These are phyloP conservation scores for Blastomyces parvus DNA, from an alignment of 2,329 filamentous ascomycete species.

Conservation along the genomic window DNA sequence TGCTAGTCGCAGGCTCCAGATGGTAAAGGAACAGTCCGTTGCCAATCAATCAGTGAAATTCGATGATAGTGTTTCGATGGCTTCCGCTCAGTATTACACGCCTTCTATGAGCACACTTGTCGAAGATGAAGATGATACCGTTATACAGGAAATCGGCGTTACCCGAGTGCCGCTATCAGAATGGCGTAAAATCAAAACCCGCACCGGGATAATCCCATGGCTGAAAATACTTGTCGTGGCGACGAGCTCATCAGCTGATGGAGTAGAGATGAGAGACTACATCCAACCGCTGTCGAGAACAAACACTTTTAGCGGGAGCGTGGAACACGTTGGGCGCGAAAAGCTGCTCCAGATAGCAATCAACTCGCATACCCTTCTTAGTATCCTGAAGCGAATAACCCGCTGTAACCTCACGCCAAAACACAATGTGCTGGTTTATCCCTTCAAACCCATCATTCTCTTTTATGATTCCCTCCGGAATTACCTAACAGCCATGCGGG, in stretches of 20 bases:
- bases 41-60: background rate
- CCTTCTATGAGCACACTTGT: background rate
- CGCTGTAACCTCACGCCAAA: background rate
- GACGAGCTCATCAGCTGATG: background rate
- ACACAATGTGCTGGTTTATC: background rate
- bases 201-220: background rate
- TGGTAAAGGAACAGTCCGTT: background rate
- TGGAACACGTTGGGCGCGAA: background rate
- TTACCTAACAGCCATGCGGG: background rate
- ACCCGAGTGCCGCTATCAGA: background rate
- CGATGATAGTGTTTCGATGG: background rate
- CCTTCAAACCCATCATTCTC: background rate
- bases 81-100: background rate
- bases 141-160: background rate
- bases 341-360: background rate
- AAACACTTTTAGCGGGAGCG: background rate
- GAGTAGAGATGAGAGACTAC: background rate
- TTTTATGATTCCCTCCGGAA: background rate
- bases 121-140: background rate
- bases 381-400: background rate
- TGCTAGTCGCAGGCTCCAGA: background rate
- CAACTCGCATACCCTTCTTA: background rate
- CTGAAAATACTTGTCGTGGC: background rate
- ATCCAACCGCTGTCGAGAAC: background rate
- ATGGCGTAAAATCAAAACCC: background rate